Percentiles rank a stretch among this genome's conserved stretches.
Evolutionary conservation across 2,329 filamentous ascomycete species (phyloP).

Genomic region (Aspergillus phoenicis): DNA sequence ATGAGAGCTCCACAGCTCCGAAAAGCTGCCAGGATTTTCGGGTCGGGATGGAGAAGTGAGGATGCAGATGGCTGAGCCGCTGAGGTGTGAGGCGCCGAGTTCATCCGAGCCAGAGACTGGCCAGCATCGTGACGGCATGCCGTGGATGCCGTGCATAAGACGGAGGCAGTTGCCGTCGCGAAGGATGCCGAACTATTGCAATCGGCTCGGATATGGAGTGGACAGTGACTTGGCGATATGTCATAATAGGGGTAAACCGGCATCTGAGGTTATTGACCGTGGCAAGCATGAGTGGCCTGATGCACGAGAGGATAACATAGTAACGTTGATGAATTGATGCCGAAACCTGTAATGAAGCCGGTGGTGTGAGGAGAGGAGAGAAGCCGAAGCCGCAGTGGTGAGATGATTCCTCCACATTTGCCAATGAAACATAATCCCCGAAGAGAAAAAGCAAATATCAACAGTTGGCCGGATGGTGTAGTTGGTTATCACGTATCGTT

Average conservation of each 20-base stretch:
- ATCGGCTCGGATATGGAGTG: background rate
- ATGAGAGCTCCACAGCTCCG: background rate
- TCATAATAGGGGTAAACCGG: background rate
- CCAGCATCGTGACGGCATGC: background rate
- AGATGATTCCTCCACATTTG: background rate
- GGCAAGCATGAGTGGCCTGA: background rate
- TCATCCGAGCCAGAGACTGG: background rate
- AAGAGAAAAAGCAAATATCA: background rate
- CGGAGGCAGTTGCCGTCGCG: background rate
- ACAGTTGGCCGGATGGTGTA: slow-evolving; percentile 15
- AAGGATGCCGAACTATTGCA: background rate
- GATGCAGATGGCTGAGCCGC: background rate
- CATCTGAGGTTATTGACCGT: background rate
- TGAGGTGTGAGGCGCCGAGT: background rate
- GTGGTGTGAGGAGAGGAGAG: background rate
- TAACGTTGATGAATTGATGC: background rate
- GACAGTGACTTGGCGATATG: background rate
- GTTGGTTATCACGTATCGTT: slow-evolving; percentile 39
- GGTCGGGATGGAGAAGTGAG: slow-evolving; percentile 1
- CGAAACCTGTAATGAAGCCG: background rate
- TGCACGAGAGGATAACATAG: background rate
- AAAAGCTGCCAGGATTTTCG: background rate
- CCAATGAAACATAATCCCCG: too few relatives aligned
- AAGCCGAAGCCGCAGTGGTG: background rate
- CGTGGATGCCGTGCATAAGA: background rate